Evolutionary conservation across 805 yeast genomes (phyloP), one percentile per base, ranked within the genome.

Genomic region (Wickerhamiella alocasiicola): DNA sequence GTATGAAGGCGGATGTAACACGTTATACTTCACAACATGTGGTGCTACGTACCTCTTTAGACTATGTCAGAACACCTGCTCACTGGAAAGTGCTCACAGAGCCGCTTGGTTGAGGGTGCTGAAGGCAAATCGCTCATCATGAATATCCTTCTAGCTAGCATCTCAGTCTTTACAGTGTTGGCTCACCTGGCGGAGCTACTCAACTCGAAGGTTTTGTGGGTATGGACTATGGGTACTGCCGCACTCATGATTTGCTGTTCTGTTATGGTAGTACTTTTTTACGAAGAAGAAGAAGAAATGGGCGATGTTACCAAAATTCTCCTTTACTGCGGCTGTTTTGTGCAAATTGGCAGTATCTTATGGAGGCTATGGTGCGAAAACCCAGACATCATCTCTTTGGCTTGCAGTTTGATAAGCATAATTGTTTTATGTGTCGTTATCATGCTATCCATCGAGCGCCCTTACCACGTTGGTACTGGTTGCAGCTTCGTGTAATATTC

Each of bases 221-320:
- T 29, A 20, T 29, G 31, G 9, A 30, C 32, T 3, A 4, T 36
- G 32, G 24, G 18, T 17, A 12, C 25, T n/a, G 39, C 39, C 16
- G 39, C 32, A 6, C 23, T 36, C 16, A 36, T 36, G 39, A 25
- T 36, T 6, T 19, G 28, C 5, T 20, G 25, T 18, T 31, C 39
- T 12, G 18, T 36, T 13, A 20, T 24, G 12, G 39, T 36, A 23
- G 12, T 36, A 18, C 26, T 36, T 12, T 7, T 28, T 9, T 29
- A 36, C 9, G 13, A 28, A 13, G 33, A 15, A 9, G 39, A 36
- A 4, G 30, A 18, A 13, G 16, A 12, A 9, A 15, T 9, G 3
- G 35, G 19, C 16, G 35, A 31, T 16, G 19, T 28, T 16, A 36
- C 39, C 11, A 17, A 19, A 7, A 15, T n/a, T 4, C 39, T 36